Evolutionary conservation across 257 asterid genomes (phyloP).

Genomic region (Nicotiana sylvestris): DNA sequence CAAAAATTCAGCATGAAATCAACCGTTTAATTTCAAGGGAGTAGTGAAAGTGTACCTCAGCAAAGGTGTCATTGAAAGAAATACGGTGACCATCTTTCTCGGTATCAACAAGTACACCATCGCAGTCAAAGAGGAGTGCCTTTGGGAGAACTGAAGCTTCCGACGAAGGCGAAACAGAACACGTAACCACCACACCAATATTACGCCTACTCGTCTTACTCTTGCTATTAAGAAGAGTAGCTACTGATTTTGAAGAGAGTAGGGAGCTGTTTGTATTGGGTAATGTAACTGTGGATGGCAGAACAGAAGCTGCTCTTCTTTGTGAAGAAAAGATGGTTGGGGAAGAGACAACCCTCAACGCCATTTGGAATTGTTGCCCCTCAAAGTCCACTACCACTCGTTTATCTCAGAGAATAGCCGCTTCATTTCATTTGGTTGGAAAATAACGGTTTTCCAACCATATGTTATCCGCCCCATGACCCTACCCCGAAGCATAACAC

Average conservation of each 20-base stretch:
- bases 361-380: conserved; percentile 22
- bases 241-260: not conserved
- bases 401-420: not conserved
- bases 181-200: conserved; percentile 10
- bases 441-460: conserved; percentile 21
- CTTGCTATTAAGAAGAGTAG: not conserved
- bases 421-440: conserved; percentile 18
- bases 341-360: conserved; percentile 19
- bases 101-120: conserved; percentile 94
- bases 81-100: conserved; percentile 98
- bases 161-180: conserved; percentile 40
- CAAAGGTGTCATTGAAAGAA: conserved; percentile 90
- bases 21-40: not conserved
- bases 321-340: conserved; percentile 17
- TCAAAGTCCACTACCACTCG: not conserved
- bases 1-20: not conserved
- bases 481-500: not conserved
- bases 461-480: conserved; percentile 7
- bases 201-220: not conserved
- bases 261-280: not conserved
- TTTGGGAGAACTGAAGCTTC: conserved; percentile 37
- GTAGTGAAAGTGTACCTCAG: conserved; percentile 40
- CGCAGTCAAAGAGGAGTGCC: conserved; percentile 93
- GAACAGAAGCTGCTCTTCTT: not conserved
- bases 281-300: conserved; percentile 6